phyloP scores from a whole-genome alignment of 164 flowering plant species.

The Liquidambar formosana region DNA sequence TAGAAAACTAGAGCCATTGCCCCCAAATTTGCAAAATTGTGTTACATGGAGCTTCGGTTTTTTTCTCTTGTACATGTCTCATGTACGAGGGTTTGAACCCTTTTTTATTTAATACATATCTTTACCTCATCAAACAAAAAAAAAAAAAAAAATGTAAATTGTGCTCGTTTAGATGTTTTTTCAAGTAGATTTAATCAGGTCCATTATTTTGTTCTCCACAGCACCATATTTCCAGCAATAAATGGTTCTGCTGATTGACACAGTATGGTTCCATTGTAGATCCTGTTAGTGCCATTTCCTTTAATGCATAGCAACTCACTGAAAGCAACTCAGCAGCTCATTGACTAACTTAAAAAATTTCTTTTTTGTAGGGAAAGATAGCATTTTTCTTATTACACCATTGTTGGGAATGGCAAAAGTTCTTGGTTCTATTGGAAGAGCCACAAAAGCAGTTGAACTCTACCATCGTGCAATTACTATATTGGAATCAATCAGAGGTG shows the following conservation, averaged over 20 bases:
- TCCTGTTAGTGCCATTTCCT: not conserved
- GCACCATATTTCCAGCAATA: not conserved
- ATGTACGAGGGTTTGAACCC: too few relatives aligned
- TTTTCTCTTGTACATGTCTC: too few relatives aligned
- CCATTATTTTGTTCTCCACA: not conserved
- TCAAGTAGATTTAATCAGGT: not conserved
- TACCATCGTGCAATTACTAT: slow-evolving; percentile 58
- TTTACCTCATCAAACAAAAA: too few relatives aligned
- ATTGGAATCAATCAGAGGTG: slow-evolving; percentile 61
- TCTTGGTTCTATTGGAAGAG: slow-evolving; percentile 48
- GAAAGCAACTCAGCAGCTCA: not conserved
- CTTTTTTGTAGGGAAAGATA: slow-evolving; percentile 46
- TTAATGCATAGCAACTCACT: not conserved
- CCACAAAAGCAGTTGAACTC: slow-evolving; percentile 55
- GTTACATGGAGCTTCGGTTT: too few relatives aligned
- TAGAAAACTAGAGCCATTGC: not conserved
- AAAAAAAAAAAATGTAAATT: too few relatives aligned
- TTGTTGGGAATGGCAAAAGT: slow-evolving; percentile 76
- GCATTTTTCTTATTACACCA: slow-evolving; percentile 63
- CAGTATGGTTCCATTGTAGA: not conserved
- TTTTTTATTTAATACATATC: too few relatives aligned
- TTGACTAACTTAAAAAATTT: not conserved
- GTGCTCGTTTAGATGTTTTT: too few relatives aligned
- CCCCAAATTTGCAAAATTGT: too few relatives aligned
- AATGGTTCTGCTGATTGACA: slow-evolving; percentile 6